Evolutionary conservation across 306 rosid species (phyloP).

Genomic region (Gleditsia sinensis): DNA sequence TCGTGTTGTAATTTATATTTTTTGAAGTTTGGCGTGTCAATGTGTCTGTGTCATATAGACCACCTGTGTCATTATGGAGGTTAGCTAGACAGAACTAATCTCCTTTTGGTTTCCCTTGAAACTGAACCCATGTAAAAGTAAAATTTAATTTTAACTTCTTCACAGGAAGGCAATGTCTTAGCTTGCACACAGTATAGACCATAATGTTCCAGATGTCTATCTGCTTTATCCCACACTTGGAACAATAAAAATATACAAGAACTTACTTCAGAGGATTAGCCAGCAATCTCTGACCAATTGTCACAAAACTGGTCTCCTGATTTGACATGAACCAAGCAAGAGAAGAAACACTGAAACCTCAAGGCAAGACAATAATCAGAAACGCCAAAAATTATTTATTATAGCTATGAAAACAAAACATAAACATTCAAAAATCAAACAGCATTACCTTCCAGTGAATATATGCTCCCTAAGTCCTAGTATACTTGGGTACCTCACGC

Average conservation of each 20-base stretch:
- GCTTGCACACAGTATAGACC: background rate
- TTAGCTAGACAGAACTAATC: background rate
- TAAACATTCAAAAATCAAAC: background rate
- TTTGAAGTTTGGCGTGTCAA: too few relatives aligned
- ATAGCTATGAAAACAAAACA: background rate
- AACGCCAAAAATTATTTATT: constrained; percentile 9
- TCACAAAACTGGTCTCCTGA: constrained; percentile 98
- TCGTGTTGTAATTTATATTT: too few relatives aligned
- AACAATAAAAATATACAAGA: constrained; percentile 17
- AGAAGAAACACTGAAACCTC: constrained; percentile 89
- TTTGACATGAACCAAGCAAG: constrained; percentile 99
- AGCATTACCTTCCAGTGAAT: constrained; percentile 86
- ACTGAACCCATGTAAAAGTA: background rate
- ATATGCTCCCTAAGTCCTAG: constrained; percentile 98
- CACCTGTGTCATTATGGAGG: too few relatives aligned
- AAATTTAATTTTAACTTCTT: background rate
- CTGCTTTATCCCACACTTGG: constrained; percentile 6
- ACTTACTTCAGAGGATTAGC: constrained; percentile 94
- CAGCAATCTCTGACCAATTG: constrained; percentile 95
- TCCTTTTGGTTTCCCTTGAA: background rate
- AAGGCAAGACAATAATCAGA: constrained; percentile 41
- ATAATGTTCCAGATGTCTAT: background rate
- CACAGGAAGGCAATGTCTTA: background rate
- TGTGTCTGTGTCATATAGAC: too few relatives aligned
- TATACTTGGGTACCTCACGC: constrained; percentile 83